Evolutionary conservation across 2,329 filamentous ascomycete species (phyloP), one percentile per base, ranked within the genome.

Genomic region (Laburnicola sp.): DNA sequence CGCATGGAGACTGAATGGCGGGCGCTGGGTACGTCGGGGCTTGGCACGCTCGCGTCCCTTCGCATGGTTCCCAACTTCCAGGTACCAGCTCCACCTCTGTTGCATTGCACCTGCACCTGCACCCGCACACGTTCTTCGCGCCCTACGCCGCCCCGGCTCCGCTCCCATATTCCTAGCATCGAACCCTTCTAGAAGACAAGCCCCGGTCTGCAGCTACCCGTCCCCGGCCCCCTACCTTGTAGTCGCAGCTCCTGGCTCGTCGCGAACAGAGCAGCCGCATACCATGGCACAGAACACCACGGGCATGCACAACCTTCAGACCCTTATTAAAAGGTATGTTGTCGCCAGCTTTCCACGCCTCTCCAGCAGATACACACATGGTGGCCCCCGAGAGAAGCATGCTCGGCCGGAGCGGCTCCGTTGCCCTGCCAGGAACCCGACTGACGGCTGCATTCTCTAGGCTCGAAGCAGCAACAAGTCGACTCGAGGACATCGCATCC

Each of bases 401-500:
- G 38, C 51, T 62, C 30, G 56, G 56, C 48, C 54, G 48, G 42
- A 54, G 50, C 44, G 52, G 49, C 45, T 54, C 55, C 25, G 60
- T 58, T 60, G 8, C 42, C 25, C 10, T 45, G 25, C 23, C 63
- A 57, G 39, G 45, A 62, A 42, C 57, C 57, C 50, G 59, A 75
- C 82, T 84, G 73, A 85, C 75, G 51, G 70, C 53, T 46, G 61
- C 75, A 58, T 69, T 79, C 50, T 59, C 61, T 72, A 99, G 94
- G 77, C 88, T 99, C 64, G 94, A 99, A 82, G 94, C 94, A 73
- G 94, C 94, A 34, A 99, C 94, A 45, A 94, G 91, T 58, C 87
- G 94, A 52, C 85, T 99, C 50, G 94, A 99, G 78, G 94, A 99
- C 74, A 96, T 99, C 68, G 93, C 94, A 39, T 86, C 89, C 60